Conservation (phyloP, 148 eudicot species). For the Chenopodium suecicum region DNA sequence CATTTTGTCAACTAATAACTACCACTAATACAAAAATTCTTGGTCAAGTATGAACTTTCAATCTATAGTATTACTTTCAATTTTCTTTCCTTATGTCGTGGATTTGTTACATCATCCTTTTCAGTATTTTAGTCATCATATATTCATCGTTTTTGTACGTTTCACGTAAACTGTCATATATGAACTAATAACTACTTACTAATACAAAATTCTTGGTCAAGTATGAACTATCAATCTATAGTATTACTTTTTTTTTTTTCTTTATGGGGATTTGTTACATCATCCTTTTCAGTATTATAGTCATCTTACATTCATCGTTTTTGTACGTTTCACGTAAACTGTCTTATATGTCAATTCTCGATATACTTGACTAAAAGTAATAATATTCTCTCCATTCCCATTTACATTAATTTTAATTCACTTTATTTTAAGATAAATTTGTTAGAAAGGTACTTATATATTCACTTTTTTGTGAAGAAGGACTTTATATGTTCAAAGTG, state of each 20-base stretch:
- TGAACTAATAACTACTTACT: slow-evolving; percentile 16
- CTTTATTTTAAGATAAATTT: too few species aligned
- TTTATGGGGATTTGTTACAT: not conserved
- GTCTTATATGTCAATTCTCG: too few species aligned
- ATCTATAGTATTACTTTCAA: not conserved
- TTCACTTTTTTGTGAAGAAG: too few species aligned
- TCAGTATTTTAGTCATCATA: not conserved
- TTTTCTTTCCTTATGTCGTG: not conserved
- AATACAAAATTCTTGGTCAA: not conserved
- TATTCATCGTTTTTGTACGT: not conserved
- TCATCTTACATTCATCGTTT: not conserved
- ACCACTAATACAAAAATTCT: not conserved
- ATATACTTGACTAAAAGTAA: too few species aligned
- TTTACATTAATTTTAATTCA: too few species aligned
- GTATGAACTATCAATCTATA: not conserved
- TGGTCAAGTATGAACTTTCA: not conserved
- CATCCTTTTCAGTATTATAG: not conserved
- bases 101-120: not conserved
- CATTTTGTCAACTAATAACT: slow-evolving; percentile 8
- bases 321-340: not conserved
- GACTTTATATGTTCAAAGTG: too few species aligned
- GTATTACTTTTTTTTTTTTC: not conserved
- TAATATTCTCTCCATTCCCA: too few species aligned
- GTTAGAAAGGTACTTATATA: too few species aligned
- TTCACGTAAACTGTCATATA: not conserved